Evolutionary conservation across 179 eudicot genomes (phyloP).

Genomic region (Heliamphora pulchella): DNA sequence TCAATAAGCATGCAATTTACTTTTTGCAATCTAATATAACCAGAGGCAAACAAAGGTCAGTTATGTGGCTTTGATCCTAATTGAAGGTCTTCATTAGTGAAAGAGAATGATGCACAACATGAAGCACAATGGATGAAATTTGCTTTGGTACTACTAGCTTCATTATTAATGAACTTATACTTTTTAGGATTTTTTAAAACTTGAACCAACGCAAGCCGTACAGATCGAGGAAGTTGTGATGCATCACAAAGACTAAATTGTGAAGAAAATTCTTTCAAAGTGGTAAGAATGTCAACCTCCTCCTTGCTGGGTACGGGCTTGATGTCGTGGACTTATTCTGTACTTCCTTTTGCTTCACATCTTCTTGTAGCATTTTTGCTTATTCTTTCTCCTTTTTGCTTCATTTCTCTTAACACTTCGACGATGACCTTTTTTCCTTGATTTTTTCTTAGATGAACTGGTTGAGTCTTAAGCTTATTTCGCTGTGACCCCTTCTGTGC

Average conservation of each 20-base stretch:
- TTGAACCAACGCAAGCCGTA: not conserved
- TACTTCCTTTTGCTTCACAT: not conserved
- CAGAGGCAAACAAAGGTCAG: too few relatives aligned
- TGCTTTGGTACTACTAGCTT: too few relatives aligned
- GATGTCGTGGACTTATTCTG: too few relatives aligned
- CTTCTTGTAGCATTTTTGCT: not conserved
- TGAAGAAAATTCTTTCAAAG: not conserved
- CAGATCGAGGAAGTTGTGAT: not conserved
- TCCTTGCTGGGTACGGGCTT: not conserved
- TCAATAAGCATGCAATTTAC: too few relatives aligned
- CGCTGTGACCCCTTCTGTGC: not conserved
- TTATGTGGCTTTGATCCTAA: too few relatives aligned
- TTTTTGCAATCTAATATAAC: too few relatives aligned
- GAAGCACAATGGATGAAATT: too few relatives aligned
- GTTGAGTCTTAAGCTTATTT: not conserved
- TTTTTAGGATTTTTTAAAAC: not conserved
- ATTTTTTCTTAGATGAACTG: too few relatives aligned
- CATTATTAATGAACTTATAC: too few relatives aligned
- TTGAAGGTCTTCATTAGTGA: too few relatives aligned
- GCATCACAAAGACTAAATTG: not conserved
- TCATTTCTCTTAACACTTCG: too few relatives aligned
- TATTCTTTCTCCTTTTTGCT: not conserved
- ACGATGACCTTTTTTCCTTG: not conserved
- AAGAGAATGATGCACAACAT: too few relatives aligned
- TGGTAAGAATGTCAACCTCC: not conserved